phyloP scores from a whole-genome alignment of 345 rosid species.

The Luvunga scandens region DNA sequence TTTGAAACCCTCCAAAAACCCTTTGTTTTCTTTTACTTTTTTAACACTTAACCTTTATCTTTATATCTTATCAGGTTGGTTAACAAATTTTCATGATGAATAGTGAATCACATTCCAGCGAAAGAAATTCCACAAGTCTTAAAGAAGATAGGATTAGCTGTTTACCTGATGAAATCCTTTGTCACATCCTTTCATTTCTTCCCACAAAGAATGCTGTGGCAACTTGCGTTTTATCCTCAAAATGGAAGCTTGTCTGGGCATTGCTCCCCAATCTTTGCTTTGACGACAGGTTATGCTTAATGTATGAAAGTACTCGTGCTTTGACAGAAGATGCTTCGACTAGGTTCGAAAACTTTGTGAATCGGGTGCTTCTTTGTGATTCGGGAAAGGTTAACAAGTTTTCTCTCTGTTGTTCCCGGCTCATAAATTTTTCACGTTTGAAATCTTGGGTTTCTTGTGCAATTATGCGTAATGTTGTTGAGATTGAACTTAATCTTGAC shows the following conservation, averaged over 20 bases:
- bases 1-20: too few relatives aligned
- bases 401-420: background rate
- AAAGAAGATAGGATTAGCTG: background rate
- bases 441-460: background rate
- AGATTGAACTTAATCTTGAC: background rate
- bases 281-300: background rate
- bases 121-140: background rate
- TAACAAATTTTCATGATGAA: background rate
- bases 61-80: too few relatives aligned
- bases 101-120: background rate
- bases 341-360: background rate
- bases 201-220: background rate
- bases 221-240: conserved; percentile 8
- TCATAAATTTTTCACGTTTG: background rate
- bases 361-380: background rate
- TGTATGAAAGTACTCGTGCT: background rate
- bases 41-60: too few relatives aligned
- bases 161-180: conserved; percentile 9
- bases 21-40: background rate
- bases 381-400: background rate
- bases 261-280: background rate
- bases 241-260: conserved; percentile 10
- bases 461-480: background rate
- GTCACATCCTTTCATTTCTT: conserved; percentile 12
- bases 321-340: background rate